Evolutionary conservation across 208 protist species (phyloP).

Genomic region (Leishmania mexicana): DNA sequence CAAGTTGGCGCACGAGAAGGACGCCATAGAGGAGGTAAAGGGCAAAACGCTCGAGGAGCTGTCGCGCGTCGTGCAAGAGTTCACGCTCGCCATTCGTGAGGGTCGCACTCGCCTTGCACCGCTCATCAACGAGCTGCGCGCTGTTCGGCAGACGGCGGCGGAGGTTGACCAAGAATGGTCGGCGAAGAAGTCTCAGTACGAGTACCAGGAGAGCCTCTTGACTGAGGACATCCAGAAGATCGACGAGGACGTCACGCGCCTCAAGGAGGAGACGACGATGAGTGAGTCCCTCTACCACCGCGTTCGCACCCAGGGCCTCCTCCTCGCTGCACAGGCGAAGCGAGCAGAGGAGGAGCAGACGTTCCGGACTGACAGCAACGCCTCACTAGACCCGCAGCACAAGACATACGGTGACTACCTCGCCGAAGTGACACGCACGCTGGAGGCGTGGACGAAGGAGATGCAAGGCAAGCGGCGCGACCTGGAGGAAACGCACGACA

Average conservation of each 20-base stretch:
- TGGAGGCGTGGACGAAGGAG: conserved; percentile 69
- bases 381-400: conserved; percentile 62
- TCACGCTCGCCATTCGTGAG: conserved; percentile 84
- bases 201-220: conserved; percentile 80
- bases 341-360: conserved; percentile 62
- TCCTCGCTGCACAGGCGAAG: conserved; percentile 52
- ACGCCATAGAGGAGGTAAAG: conserved; percentile 87
- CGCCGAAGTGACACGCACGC: conserved; percentile 36
- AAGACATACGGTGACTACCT: conserved; percentile 67
- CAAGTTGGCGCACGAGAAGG: conserved; percentile 83
- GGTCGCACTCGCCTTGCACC: conserved; percentile 83
- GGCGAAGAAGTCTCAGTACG: conserved; percentile 87
- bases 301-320: conserved; percentile 55
- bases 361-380: conserved; percentile 34
- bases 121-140: conserved; percentile 89
- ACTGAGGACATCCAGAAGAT: conserved; percentile 89
- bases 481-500: conserved; percentile 85
- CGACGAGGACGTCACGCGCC: conserved; percentile 73
- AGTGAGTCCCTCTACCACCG: conserved; percentile 92
- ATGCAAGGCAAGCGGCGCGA: conserved; percentile 78
- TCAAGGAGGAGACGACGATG: conserved; percentile 66
- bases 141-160: conserved; percentile 73
- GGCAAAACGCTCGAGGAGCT: conserved; percentile 91
- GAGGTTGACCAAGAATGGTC: conserved; percentile 89
- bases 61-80: conserved; percentile 87